Evolutionary conservation across 2,329 filamentous ascomycete genomes (phyloP).

Genomic region (Emmonsia crescens): DNA sequence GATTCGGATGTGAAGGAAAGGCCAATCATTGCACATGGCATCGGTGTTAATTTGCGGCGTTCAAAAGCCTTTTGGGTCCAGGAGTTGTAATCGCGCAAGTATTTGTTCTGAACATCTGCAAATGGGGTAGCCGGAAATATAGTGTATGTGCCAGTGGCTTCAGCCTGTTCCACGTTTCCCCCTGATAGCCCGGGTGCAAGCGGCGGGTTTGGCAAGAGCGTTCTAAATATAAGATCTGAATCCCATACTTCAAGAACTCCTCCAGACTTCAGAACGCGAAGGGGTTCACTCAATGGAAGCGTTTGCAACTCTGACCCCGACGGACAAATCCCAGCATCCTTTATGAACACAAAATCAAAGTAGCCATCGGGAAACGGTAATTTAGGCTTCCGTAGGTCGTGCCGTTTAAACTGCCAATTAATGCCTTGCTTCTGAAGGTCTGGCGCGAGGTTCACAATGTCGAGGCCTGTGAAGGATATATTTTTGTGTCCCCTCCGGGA

Average conservation of each 20-base stretch:
- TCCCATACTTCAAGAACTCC: conserved; percentile 85
- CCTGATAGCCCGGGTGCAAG: conserved; percentile 45
- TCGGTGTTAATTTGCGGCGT: conserved; percentile 54
- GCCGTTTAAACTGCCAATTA: conserved; percentile 79
- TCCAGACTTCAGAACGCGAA: conserved; percentile 65
- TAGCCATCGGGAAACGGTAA: conserved; percentile 69
- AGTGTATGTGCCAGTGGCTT: conserved; percentile 66
- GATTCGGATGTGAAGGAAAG: conserved; percentile 73
- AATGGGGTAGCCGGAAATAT: conserved; percentile 77
- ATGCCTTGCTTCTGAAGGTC: conserved; percentile 60
- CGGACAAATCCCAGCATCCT: conserved; percentile 65
- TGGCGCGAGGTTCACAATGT: conserved; percentile 63
- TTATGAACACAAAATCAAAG: conserved; percentile 82
- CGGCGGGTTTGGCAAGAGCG: conserved; percentile 67
- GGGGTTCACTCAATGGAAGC: conserved; percentile 56
- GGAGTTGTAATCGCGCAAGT: conserved; percentile 68
- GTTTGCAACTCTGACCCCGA: conserved; percentile 46
- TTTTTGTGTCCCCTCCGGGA: conserved; percentile 54
- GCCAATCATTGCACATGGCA: conserved; percentile 68
- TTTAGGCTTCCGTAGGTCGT: conserved; percentile 65
- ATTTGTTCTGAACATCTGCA: conserved; percentile 68
- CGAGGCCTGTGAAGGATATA: conserved; percentile 71
- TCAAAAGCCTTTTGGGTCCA: conserved; percentile 74
- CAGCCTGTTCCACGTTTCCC: conserved; percentile 53
- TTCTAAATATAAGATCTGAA: conserved; percentile 71